Evolutionary conservation across 306 rosid species (phyloP).

Genomic region (Castanopsis chinensis): DNA sequence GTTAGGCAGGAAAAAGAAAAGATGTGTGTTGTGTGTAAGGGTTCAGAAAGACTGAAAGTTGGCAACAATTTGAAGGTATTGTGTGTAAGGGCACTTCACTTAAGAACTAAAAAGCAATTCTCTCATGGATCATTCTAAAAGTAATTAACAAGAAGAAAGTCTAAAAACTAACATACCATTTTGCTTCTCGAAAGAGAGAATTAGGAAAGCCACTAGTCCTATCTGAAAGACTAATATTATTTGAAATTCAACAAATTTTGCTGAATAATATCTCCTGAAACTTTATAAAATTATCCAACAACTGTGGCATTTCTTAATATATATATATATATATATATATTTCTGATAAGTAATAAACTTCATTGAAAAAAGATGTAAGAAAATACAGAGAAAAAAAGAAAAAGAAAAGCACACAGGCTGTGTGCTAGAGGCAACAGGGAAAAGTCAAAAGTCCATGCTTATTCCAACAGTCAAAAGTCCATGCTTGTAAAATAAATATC

Average conservation of each 20-base stretch:
- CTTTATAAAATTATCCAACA: not conserved
- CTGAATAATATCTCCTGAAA: not conserved
- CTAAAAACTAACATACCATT: not conserved
- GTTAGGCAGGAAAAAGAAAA: too few relatives aligned
- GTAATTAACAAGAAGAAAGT: not conserved
- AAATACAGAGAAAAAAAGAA: too few relatives aligned
- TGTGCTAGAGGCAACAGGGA: too few relatives aligned
- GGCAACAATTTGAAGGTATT: too few relatives aligned
- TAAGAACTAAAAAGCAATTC: not conserved
- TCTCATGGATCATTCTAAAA: not conserved
- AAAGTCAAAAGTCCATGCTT: not conserved
- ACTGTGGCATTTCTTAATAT: not conserved
- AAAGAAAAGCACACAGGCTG: not conserved
- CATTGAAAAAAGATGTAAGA: too few relatives aligned
- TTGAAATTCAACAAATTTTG: not conserved
- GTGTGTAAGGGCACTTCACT: too few relatives aligned
- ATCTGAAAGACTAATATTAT: not conserved
- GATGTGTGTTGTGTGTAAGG: too few relatives aligned
- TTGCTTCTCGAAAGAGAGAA: not conserved
- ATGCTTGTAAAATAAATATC: not conserved
- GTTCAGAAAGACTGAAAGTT: too few relatives aligned
- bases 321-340: too few relatives aligned
- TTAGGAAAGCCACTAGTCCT: not conserved
- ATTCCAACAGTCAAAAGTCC: not conserved
- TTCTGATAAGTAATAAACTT: too few relatives aligned